Evolutionary conservation across 768 basidiomycete genomes (phyloP).

Genomic region (Calocera cornea): DNA sequence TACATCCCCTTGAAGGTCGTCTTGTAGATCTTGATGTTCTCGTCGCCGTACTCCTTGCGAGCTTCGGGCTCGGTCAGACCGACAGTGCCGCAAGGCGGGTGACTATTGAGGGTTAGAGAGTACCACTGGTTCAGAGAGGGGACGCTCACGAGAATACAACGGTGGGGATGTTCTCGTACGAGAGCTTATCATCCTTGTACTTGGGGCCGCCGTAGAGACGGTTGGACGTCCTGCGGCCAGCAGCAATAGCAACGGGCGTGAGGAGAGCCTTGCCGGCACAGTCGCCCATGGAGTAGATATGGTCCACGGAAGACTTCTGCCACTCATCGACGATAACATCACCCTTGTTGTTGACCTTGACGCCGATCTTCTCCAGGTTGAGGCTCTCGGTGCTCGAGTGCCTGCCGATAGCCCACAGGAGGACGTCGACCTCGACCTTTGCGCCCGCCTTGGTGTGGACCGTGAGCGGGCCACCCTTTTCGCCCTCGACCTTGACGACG

Average conservation of each 20-base stretch:
- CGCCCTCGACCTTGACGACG: conserved; percentile 62
- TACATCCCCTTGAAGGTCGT: conserved; percentile 73
- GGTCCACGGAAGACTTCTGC: conserved; percentile 62
- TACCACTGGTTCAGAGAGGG: neutral
- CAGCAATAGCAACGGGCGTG: conserved; percentile 96
- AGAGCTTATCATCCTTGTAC: conserved; percentile 76
- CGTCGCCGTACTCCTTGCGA: conserved; percentile 65
- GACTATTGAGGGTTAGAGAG: conserved; percentile 34
- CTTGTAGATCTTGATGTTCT: conserved; percentile 80
- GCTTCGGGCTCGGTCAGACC: conserved; percentile 91
- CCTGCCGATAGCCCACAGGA: conserved; percentile 94
- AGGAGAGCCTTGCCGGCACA: conserved; percentile 83
- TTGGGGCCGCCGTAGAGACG: conserved; percentile 76
- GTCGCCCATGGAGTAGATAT: conserved; percentile 78
- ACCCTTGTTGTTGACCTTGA: conserved; percentile 65
- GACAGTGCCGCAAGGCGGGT: conserved; percentile 90
- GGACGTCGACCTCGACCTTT: conserved; percentile 66
- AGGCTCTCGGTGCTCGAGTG: conserved; percentile 64
- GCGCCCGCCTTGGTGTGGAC: conserved; percentile 65
- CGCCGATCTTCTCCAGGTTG: conserved; percentile 62
- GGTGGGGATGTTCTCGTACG: conserved; percentile 80
- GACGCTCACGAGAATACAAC: conserved; percentile 87
- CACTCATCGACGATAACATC: conserved; percentile 82
- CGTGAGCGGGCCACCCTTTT: conserved; percentile 55
- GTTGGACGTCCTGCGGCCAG: conserved; percentile 78